Evolutionary conservation across 2,329 filamentous ascomycete species (phyloP), one percentile per base, ranked within the genome.

Genomic region (Epichloe glyceriae): DNA sequence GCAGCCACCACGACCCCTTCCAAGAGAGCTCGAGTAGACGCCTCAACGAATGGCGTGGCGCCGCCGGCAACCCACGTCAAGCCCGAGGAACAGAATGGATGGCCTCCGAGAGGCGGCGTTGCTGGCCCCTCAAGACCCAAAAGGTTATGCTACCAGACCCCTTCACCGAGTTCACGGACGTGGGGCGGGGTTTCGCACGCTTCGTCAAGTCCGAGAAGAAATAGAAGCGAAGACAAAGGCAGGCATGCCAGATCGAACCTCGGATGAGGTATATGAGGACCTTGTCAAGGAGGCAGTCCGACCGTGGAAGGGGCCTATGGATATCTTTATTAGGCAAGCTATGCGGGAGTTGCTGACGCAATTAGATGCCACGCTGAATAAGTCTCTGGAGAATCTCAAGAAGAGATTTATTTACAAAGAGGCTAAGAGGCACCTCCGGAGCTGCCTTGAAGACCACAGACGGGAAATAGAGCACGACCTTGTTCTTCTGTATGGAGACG

Each of bases 211-310:
- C 1, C 72, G 75, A 0, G 63, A 69, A 0, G 73, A 80, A 11
- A 82, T 85, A 14, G 64, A 69, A 17, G 65, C 70, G 4, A 77
- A 78, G 12, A 76, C 74, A 26, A 71, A 70, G 17, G 74, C 78
- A 0, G 80, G 82, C 0, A 71, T 82, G 56, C 80, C 79, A 0
- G 74, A 76, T 6, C 70, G 80, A 0, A 75, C 80, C 0, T 75
- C 81, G 0, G 73, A 77, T 0, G 75, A 78, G 38, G 80, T 84
- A 0, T 79, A 82, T 20, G 74, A 81, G 30, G 70, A 70, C 0
- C 68, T 86, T 15, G 80, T 77, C 44, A 67, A 72, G 15, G 66
- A 76, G n/a, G 75, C 76, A 0, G 74, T 86, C 1, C 60, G 63
- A 7, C 74, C 78, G 1, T 87, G 84, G 84, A 60, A 71, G 1